Percentiles rank a stretch among this genome's conserved stretches.
Conservation (phyloP, 176 grass and related monocot genomes). For the Cymbopogon citratus region DNA sequence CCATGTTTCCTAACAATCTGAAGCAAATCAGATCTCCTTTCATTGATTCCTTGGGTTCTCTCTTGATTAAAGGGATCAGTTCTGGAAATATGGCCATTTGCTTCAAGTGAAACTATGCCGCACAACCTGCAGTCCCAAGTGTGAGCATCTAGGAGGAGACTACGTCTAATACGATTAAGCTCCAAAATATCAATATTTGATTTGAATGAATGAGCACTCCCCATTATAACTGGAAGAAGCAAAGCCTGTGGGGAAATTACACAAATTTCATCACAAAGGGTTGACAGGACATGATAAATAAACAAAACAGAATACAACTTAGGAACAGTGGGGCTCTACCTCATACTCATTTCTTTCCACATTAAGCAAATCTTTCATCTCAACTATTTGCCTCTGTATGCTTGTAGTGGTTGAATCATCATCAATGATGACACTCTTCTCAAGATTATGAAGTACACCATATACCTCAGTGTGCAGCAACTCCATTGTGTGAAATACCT, state of each 20-base stretch:
- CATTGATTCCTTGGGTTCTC: slow-evolving; percentile 8
- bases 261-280: not conserved
- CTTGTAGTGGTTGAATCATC: slow-evolving; percentile 53
- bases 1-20: slow-evolving; percentile 12
- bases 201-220: slow-evolving; percentile 35
- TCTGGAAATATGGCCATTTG: slow-evolving; percentile 26
- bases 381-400: slow-evolving; percentile 44
- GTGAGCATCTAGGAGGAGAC: slow-evolving; percentile 68
- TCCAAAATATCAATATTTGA: slow-evolving; percentile 70
- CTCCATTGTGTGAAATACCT: slow-evolving; percentile 63
- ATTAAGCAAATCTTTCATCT: slow-evolving; percentile 72
- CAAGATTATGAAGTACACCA: slow-evolving; percentile 47
- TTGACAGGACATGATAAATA: not conserved
- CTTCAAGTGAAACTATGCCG: slow-evolving; percentile 48
- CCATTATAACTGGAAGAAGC: slow-evolving; percentile 55
- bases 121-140: slow-evolving; percentile 64
- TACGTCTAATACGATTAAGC: slow-evolving; percentile 67
- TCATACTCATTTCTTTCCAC: slow-evolving; percentile 76
- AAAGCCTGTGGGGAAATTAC: slow-evolving; percentile 42
- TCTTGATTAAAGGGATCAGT: slow-evolving; percentile 21
- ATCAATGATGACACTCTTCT: slow-evolving; percentile 38
- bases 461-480: slow-evolving; percentile 67
- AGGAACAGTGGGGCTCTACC: slow-evolving; percentile 25
- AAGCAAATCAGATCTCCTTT: slow-evolving; percentile 26
- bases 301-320: slow-evolving; percentile 22